Base-by-base conservation (phyloP, 352 stramenopile genomes). In the Globisporangium mamillatum region DNA sequence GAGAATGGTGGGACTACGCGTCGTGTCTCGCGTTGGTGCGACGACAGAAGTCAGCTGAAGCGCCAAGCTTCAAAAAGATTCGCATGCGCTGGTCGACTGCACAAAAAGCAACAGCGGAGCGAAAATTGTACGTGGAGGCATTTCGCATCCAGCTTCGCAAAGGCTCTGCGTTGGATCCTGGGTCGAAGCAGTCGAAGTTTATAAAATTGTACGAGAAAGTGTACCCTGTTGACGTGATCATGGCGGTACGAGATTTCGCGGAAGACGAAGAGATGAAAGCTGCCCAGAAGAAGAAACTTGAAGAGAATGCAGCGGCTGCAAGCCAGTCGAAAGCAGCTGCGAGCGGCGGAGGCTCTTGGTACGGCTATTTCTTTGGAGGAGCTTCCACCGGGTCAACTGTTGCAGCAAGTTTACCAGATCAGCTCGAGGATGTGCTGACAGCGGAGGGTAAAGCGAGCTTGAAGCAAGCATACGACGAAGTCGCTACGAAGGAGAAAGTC, bases 1-100 rank as follows among this genome's bases (percentile, higher is more conserved):
- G 74, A 9, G 86, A 86, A 59, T 95, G 88, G 88, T 95, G 88
- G 88, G 85, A 94, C 64, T 94, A 93, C 53, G 79, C 79, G 0
- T 70, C 78, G 20, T 76, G 75, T 4, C 74, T 91, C 20, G 78
- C 79, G 25, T 57, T 91, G 22, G 66, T 74, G 25, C 80, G 79
- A 27, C 64, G 61, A n/a, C 61, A 70, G 68, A 61, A 74, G 66
- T 14, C 52, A 38, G 12, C 56, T 34, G 10, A 60, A 55, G 32
- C 22, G 29, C n/a, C 52, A 24, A 32, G 62, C 24, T 46, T 56
- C 44, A 50, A 52, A 20, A 63, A 53, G 14, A 57, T n/a, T 4
- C 70, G 72, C 1, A 53, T 86, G 48, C 83, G 87, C 10, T 92
- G 79, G 81, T 84, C 83, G 25, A 86, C 75, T 1, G 71, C 93